Evolutionary conservation across 2,329 filamentous ascomycete species (phyloP), one percentile per base, ranked within the genome.

Genomic region (Colletotrichum nymphaeae): DNA sequence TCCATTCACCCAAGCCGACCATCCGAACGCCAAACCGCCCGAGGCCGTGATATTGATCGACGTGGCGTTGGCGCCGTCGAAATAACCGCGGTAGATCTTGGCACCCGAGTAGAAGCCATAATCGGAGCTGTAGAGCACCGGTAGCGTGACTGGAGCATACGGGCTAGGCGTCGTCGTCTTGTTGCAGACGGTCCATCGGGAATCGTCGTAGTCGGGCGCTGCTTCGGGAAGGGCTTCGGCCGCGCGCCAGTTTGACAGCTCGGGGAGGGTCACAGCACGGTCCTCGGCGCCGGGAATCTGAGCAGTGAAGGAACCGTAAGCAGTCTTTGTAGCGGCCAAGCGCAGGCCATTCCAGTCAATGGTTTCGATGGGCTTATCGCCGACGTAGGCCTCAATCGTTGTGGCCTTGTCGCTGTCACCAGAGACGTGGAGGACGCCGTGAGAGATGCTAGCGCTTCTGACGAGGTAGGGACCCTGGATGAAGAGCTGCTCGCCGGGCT

Each of bases 41-140:
- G 92, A 88, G 0, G 92, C 92, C 56, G 84, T 84, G 28, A 93
- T 79, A 73, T 83, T 87, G 62, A 95, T 83, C 0, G 84, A 84
- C 75, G 94, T 92, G 2, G 86, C 82, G 19, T 92, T 92, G 1
- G 84, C 87, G 6, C 93, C 90, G 1, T 84, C 87, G 79, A 96
- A 95, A 75, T 90, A 87, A 0, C 93, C 93, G 4, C 93, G 89
- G 84, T 90, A 95, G 62, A 95, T 76, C 0, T 95, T 85, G 1
- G 89, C 89, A 6, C 93, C 93, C 0, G 90, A 87, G 79, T 94
- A 87, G 81, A 91, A 95, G 28, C 93, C 93, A 78, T 95, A 95
- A 80, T 95, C 93, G n/a, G 89, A 89, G 0, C 87, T 87, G 77
- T 93, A 94, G 0, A 95, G 87, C 0, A 89, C 90, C 0, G 93